phyloP scores from a whole-genome alignment of 2,329 filamentous ascomycete species.

The Fusarium sp. region DNA sequence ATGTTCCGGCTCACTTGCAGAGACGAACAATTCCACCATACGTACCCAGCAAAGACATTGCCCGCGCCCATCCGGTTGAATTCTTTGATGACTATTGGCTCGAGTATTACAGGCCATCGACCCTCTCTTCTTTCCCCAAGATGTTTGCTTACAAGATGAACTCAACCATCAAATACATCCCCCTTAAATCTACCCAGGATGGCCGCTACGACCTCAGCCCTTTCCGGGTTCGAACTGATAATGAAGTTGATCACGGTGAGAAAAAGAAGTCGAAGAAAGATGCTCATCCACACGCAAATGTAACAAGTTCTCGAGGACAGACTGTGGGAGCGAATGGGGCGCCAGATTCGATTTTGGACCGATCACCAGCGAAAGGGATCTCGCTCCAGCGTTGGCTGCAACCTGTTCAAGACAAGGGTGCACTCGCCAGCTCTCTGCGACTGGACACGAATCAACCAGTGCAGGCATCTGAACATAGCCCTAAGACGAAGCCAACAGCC shows the following conservation, averaged over 20 bases:
- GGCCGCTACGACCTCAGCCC: constrained; percentile 87
- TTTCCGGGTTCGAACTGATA: constrained; percentile 80
- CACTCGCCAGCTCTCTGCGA: constrained; percentile 21
- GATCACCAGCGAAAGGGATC: constrained; percentile 57
- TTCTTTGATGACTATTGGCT: constrained; percentile 95
- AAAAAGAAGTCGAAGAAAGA: constrained; percentile 74
- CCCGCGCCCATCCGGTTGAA: constrained; percentile 58
- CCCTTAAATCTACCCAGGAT: constrained; percentile 76
- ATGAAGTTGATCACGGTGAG: constrained; percentile 66
- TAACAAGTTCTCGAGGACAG: constrained; percentile 52
- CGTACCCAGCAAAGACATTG: constrained; percentile 51
- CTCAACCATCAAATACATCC: constrained; percentile 85
- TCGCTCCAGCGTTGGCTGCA: constrained; percentile 73
- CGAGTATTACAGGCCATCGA: constrained; percentile 92
- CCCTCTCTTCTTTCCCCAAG: constrained; percentile 88
- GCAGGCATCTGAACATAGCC: constrained; percentile 29
- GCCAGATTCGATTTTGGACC: constrained; percentile 53
- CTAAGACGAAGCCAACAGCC: constrained; percentile 64
- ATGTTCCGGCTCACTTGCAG: constrained; percentile 76
- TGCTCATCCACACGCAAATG: constrained; percentile 72
- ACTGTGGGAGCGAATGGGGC: constrained; percentile 51
- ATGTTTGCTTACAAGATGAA: constrained; percentile 95
- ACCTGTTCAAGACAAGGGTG: constrained; percentile 53
- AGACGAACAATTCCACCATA: constrained; percentile 65
- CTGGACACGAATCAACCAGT: constrained; percentile 31